Evolutionary conservation across 192 early-diverging fungal species (phyloP).

Genomic region (Coemansia asiatica): DNA sequence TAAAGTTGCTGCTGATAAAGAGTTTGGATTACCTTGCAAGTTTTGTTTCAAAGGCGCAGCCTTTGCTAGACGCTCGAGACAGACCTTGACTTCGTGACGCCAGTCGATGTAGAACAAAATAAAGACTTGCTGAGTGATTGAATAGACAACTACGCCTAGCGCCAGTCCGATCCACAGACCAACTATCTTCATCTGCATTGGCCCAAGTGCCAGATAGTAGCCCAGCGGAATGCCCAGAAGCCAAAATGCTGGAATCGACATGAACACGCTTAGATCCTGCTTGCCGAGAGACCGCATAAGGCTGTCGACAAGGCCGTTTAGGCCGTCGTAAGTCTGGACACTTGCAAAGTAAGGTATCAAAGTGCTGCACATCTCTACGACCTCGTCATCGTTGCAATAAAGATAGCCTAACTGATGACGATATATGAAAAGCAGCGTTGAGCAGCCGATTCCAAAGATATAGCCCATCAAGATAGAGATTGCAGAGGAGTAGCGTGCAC

Average conservation of each 20-base stretch:
- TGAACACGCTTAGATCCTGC: constrained; percentile 51
- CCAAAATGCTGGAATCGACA: constrained; percentile 58
- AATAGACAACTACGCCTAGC: constrained; percentile 49
- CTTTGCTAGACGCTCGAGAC: constrained; percentile 28
- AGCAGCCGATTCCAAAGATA: constrained; percentile 61
- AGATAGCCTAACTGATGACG: constrained; percentile 66
- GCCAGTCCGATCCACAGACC: constrained; percentile 68
- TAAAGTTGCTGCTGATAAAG: neutral
- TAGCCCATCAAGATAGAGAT: constrained; percentile 62
- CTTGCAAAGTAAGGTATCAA: constrained; percentile 45
- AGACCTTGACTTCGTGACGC: constrained; percentile 47
- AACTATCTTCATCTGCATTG: constrained; percentile 38
- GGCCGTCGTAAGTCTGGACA: constrained; percentile 54
- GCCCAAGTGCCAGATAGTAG: constrained; percentile 55
- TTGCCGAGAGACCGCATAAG: constrained; percentile 57
- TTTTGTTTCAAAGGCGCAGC: constrained; percentile 10
- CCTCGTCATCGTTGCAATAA: constrained; percentile 37
- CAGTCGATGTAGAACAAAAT: constrained; percentile 44
- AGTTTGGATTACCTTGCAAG: neutral
- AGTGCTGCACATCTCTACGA: constrained; percentile 25
- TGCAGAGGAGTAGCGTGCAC: constrained; percentile 58
- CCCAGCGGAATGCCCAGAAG: constrained; percentile 55
- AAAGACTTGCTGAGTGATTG: constrained; percentile 33
- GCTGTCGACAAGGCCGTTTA: constrained; percentile 61
- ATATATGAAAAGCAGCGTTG: constrained; percentile 58